Percentiles rank a stretch among this genome's conserved stretches.
These are phyloP conservation scores for Escovopsis sp. DNA, from an alignment of 2,329 filamentous ascomycete genomes.

Conservation along the genomic window DNA sequence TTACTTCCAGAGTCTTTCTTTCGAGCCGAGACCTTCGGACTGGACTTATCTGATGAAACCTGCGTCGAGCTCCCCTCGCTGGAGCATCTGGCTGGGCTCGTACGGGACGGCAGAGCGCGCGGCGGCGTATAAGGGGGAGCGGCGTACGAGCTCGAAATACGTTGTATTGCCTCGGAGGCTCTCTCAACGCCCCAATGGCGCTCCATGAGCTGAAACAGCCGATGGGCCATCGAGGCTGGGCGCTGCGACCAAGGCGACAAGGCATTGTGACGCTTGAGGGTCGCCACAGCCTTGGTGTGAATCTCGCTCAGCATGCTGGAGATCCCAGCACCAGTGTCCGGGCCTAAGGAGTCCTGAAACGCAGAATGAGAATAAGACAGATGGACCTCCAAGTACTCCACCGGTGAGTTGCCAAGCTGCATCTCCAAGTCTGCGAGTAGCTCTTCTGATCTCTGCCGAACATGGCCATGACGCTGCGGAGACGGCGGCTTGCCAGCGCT, in stretches of 20 bases:
- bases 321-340: slow-evolving; percentile 17
- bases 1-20: background rate
- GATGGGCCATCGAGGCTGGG: slow-evolving; percentile 19
- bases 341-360: slow-evolving; percentile 25
- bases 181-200: slow-evolving; percentile 33
- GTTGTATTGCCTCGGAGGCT: slow-evolving; percentile 27
- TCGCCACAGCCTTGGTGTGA: slow-evolving; percentile 36
- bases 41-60: background rate
- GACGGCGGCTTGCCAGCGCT: slow-evolving; percentile 7
- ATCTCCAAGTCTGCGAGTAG: slow-evolving; percentile 44
- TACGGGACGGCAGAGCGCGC: background rate
- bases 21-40: background rate
- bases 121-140: background rate
- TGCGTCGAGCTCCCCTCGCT: background rate
- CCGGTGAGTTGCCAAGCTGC: slow-evolving; percentile 34
- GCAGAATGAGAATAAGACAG: slow-evolving; percentile 42
- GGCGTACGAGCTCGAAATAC: slow-evolving; percentile 9
- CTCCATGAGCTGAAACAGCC: slow-evolving; percentile 30
- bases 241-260: slow-evolving; percentile 38
- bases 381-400: slow-evolving; percentile 36
- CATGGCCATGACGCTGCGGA: slow-evolving; percentile 9
- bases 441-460: slow-evolving; percentile 33
- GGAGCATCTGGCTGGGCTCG: background rate
- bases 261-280: slow-evolving; percentile 32
- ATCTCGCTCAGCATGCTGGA: slow-evolving; percentile 31